Percentiles rank a stretch among this genome's conserved stretches.
These are phyloP conservation scores for Coemansia sp. DNA, from an alignment of 192 early-diverging fungal genomes.

Conservation along the genomic window DNA sequence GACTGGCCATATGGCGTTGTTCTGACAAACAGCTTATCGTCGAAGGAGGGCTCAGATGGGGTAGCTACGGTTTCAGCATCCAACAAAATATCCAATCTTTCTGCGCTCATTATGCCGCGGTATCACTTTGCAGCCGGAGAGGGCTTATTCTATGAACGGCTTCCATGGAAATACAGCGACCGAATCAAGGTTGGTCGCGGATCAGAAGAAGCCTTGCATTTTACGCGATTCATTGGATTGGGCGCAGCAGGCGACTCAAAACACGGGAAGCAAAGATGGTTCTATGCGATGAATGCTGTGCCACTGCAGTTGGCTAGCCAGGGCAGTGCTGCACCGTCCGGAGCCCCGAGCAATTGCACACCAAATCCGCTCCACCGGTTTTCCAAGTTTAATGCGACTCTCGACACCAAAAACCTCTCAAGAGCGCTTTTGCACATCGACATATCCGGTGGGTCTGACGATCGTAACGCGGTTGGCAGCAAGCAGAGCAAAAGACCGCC, in stretches of 20 bases:
- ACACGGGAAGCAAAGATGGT: slow-evolving; percentile 77
- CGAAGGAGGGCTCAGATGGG: slow-evolving; percentile 11
- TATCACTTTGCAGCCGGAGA: slow-evolving; percentile 84
- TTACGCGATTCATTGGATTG: slow-evolving; percentile 83
- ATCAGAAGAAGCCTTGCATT: slow-evolving; percentile 18
- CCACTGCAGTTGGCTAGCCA: slow-evolving; percentile 59
- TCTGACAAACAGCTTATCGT: not conserved
- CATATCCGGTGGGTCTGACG: slow-evolving; percentile 57
- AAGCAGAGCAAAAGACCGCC: slow-evolving; percentile 10
- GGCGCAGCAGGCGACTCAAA: slow-evolving; percentile 62
- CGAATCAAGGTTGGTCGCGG: slow-evolving; percentile 26
- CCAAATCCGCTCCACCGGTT: slow-evolving; percentile 52
- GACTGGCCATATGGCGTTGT: slow-evolving; percentile 76
- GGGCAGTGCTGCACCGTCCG: slow-evolving; percentile 20
- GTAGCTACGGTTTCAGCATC: slow-evolving; percentile 12
- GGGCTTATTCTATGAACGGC: slow-evolving; percentile 77
- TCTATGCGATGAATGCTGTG: slow-evolving; percentile 85
- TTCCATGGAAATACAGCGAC: slow-evolving; percentile 65
- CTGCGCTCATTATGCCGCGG: slow-evolving; percentile 66
- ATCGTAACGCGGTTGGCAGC: slow-evolving; percentile 20
- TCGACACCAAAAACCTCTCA: slow-evolving; percentile 18
- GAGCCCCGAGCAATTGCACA: slow-evolving; percentile 59
- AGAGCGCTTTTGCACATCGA: slow-evolving; percentile 35
- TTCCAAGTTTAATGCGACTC: slow-evolving; percentile 8
- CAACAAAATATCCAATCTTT: slow-evolving; percentile 44